These are phyloP conservation scores for Fraxinus angustifolia DNA, from an alignment of 305 asterid species.

Conservation along the genomic window DNA sequence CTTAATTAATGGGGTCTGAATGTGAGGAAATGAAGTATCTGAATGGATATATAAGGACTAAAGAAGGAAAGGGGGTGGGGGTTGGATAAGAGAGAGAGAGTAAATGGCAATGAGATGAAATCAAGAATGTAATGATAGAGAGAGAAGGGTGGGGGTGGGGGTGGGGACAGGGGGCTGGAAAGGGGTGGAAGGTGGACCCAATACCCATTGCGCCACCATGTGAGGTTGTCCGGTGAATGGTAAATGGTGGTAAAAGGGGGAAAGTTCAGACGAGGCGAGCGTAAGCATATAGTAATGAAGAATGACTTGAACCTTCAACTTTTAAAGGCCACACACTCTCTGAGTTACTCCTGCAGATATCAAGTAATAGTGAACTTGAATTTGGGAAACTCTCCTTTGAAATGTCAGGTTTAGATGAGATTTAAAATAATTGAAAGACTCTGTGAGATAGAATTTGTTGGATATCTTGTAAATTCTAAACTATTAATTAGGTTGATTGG, in stretches of 20 bases:
- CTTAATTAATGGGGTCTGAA: background rate
- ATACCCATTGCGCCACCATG: background rate
- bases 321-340: slow-evolving; percentile 51
- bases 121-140: slow-evolving; percentile 22
- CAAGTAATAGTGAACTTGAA: no score
- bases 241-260: background rate
- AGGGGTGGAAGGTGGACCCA: background rate
- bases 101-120: background rate
- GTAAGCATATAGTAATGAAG: no score
- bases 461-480: no score
- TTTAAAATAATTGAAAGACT: no score
- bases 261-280: background rate
- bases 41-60: background rate
- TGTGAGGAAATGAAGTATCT: background rate
- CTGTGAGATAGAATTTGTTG: background rate
- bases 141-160: background rate
- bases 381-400: background rate
- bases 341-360: slow-evolving; percentile 39
- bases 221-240: background rate
- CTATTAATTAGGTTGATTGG: no score
- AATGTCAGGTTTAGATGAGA: background rate
- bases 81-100: background rate
- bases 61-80: background rate
- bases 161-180: background rate
- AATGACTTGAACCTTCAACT: no score